Evolutionary conservation across 768 basidiomycete genomes (phyloP).

Genomic region (Suillus cothurnatus): DNA sequence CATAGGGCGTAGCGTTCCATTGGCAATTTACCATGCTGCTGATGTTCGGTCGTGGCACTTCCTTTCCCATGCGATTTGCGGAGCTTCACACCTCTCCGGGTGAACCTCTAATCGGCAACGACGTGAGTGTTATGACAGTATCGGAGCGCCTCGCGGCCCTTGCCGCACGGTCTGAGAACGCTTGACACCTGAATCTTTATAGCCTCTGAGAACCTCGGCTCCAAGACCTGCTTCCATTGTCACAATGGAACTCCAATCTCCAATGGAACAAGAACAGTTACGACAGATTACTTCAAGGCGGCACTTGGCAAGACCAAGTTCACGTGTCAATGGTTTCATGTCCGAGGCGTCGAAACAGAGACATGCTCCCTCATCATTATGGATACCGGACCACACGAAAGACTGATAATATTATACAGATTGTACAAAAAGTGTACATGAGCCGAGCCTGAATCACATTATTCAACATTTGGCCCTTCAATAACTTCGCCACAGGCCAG

Average conservation of each 20-base stretch:
- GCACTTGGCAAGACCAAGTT: not conserved
- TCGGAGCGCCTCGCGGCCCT: not conserved
- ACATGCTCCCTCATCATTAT: not conserved
- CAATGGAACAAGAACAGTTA: not conserved
- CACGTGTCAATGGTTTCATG: not conserved
- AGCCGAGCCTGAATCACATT: not conserved
- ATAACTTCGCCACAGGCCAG: not conserved
- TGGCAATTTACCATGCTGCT: not conserved
- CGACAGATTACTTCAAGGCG: not conserved
- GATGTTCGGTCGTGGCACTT: not conserved
- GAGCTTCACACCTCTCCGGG: conserved; percentile 5
- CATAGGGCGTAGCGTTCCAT: not conserved
- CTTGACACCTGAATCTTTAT: conserved; percentile 1
- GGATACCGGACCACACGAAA: not conserved
- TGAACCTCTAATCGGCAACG: conserved; percentile 2
- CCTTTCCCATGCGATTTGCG: conserved; percentile 7
- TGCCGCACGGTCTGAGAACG: conserved; percentile 1
- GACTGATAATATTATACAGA: not conserved
- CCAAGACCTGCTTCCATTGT: not conserved
- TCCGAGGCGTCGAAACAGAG: not conserved
- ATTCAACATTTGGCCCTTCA: not conserved
- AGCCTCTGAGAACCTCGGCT: conserved; percentile 2
- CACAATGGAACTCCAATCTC: conserved; percentile 3
- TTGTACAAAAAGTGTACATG: not conserved
- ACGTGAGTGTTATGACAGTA: conserved; percentile 1